phyloP scores from a whole-genome alignment of 345 rosid species.

The Rhodamnia rubescens region DNA sequence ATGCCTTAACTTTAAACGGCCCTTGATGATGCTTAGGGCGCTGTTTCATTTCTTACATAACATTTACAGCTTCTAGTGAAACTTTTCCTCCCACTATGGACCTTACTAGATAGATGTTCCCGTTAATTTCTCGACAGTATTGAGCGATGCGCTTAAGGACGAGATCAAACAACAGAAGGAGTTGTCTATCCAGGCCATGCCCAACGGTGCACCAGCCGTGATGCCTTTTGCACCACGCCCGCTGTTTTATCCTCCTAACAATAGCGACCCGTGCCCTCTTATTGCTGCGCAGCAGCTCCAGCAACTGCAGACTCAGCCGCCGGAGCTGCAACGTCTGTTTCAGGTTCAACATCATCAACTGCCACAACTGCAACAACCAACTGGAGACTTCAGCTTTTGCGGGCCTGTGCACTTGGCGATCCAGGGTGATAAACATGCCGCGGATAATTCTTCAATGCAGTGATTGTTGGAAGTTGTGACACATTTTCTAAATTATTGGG shows the following conservation, averaged over 20 bases:
- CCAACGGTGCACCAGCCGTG: slow-evolving; percentile 64
- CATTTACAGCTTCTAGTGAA: neutral
- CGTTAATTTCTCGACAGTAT: slow-evolving; percentile 26
- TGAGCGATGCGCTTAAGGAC: slow-evolving; percentile 82
- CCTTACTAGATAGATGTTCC: neutral
- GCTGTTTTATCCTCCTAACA: slow-evolving; percentile 49
- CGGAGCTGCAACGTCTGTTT: slow-evolving; percentile 39
- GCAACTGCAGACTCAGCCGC: slow-evolving; percentile 82
- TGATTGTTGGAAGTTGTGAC: too few relatives aligned
- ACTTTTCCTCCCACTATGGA: neutral
- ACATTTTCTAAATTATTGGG: too few relatives aligned
- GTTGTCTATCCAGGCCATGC: slow-evolving; percentile 49
- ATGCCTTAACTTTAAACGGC: neutral
- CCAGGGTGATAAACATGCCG: slow-evolving; percentile 41
- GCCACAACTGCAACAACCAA: slow-evolving; percentile 16
- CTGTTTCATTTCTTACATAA: neutral
- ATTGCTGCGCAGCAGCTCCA: slow-evolving; percentile 81
- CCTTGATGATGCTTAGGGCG: neutral
- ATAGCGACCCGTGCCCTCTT: slow-evolving; percentile 56
- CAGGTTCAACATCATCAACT: slow-evolving; percentile 13
- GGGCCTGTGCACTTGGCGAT: slow-evolving; percentile 7
- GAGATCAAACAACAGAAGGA: slow-evolving; percentile 92
- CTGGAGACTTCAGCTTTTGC: neutral
- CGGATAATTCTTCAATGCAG: slow-evolving; percentile 1
- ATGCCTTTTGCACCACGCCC: slow-evolving; percentile 59